phyloP scores from a whole-genome alignment of 148 eudicot species.

The Drosera capensis region DNA sequence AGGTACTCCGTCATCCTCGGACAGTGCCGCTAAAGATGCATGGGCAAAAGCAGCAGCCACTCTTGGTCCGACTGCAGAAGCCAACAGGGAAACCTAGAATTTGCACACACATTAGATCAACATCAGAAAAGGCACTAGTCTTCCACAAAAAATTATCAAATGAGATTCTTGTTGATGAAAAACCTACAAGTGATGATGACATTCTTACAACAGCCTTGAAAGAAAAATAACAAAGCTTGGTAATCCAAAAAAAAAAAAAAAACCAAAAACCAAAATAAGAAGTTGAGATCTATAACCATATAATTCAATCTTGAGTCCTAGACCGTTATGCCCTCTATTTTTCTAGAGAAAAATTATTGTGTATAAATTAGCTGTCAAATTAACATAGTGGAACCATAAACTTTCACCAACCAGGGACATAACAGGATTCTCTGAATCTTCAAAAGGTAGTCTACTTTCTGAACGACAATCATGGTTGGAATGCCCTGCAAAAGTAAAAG shows the following conservation, averaged over 20 bases:
- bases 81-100: conserved; percentile 79
- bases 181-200: too few species aligned
- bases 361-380: too few species aligned
- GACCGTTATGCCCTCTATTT: conserved; percentile 27
- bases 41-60: conserved; percentile 99
- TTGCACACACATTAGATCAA: background rate
- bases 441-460: conserved; percentile 52
- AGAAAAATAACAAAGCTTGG: too few species aligned
- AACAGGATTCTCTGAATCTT: conserved; percentile 67
- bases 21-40: conserved; percentile 64
- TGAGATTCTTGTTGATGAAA: too few species aligned
- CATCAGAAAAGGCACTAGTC: background rate
- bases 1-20: conserved; percentile 31
- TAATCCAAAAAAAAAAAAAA: too few species aligned
- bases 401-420: conserved; percentile 53
- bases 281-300: too few species aligned
- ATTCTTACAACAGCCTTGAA: too few species aligned
- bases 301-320: too few species aligned
- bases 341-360: conserved; percentile 5
- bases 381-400: conserved; percentile 6
- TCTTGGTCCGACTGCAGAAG: conserved; percentile 90
- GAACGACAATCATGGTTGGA: conserved; percentile 23
- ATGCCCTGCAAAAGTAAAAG: conserved; percentile 27
- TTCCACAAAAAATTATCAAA: background rate
- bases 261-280: too few species aligned